phyloP scores from a whole-genome alignment of 116 monocot species.

The Posidonia oceanica region DNA sequence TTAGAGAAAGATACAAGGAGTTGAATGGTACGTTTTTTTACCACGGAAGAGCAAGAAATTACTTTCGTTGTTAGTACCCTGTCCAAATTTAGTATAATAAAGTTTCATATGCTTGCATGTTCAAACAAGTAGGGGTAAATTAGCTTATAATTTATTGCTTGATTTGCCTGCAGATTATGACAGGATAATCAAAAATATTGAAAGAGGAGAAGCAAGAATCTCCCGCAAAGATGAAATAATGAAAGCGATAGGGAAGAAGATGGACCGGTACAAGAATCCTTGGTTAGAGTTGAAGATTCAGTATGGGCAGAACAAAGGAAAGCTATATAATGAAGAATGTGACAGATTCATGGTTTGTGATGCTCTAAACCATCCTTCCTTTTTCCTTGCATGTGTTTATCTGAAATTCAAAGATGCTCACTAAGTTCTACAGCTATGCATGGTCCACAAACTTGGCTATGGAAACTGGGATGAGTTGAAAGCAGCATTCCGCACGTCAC shows the following conservation, averaged over 20 bases:
- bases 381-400: not conserved
- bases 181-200: slow-evolving; percentile 91
- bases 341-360: slow-evolving; percentile 91
- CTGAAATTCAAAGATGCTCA: not conserved
- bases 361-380: not conserved
- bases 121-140: not conserved
- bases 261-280: slow-evolving; percentile 95
- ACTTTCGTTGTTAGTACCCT: not conserved
- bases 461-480: slow-evolving; percentile 99
- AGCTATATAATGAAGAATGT: slow-evolving; percentile 98
- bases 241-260: slow-evolving; percentile 91
- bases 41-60: not conserved
- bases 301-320: slow-evolving; percentile 99
- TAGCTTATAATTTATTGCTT: slow-evolving; percentile 1
- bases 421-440: slow-evolving; percentile 61
- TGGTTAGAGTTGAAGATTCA: slow-evolving; percentile 98
- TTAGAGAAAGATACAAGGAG: slow-evolving; percentile 90
- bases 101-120: not conserved
- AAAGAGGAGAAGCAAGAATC: slow-evolving; percentile 97
- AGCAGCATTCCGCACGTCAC: slow-evolving; percentile 79
- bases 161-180: slow-evolving; percentile 64
- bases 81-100: not conserved
- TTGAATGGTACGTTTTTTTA: slow-evolving; percentile 50
- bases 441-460: slow-evolving; percentile 98
- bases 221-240: slow-evolving; percentile 97